Conservation (phyloP, 345 rosid species). For the Populus davidiana region DNA sequence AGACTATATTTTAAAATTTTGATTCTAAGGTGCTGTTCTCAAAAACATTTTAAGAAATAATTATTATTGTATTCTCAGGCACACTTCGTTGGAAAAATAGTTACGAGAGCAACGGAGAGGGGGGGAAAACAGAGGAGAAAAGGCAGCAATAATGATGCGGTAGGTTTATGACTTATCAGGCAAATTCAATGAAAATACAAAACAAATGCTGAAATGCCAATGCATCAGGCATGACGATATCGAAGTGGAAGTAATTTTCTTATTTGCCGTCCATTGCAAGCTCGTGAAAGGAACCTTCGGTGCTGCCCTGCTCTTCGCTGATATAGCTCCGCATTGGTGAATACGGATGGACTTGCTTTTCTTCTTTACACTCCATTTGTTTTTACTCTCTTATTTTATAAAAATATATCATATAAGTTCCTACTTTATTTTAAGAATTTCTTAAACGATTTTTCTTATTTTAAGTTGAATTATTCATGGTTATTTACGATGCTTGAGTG, state of each 20-base stretch:
- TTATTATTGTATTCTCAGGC: no score
- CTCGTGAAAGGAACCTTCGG: not conserved
- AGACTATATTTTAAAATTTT: no score
- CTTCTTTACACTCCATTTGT: not conserved
- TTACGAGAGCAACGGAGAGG: no score
- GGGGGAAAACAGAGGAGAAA: no score
- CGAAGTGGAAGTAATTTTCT: not conserved
- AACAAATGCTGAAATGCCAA: not conserved
- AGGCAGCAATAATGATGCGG: not conserved
- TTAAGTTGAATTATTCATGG: no score
- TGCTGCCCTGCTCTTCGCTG: not conserved
- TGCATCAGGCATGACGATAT: not conserved
- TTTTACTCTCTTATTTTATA: no score
- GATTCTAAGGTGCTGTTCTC: no score
- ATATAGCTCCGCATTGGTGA: not conserved
- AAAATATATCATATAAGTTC: no score
- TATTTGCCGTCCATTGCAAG: not conserved
- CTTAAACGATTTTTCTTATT: no score
- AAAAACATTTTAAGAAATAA: no score
- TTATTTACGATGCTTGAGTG: not conserved
- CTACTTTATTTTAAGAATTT: no score
- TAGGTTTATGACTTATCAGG: not conserved
- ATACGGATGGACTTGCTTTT: not conserved
- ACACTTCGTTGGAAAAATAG: no score
- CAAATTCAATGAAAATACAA: not conserved